These are phyloP conservation scores for Pythium folliculosum DNA, from an alignment of 352 stramenopile genomes.

Conservation along the genomic window DNA sequence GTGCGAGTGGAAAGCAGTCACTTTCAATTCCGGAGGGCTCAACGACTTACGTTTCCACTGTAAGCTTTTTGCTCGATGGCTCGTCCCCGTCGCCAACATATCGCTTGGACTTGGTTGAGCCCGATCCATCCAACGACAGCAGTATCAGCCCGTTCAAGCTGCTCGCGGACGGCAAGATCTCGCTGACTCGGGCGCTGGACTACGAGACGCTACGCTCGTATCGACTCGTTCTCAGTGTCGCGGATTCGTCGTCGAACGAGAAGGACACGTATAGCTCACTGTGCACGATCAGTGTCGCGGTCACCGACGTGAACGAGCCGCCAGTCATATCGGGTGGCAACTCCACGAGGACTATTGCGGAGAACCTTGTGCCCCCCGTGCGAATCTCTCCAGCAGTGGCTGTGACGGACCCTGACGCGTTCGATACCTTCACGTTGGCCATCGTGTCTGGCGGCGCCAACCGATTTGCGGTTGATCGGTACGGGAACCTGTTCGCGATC, in stretches of 20 bases:
- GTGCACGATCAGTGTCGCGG: conserved; percentile 45
- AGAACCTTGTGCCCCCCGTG: conserved; percentile 42
- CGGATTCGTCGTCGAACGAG: conserved; percentile 23
- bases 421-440: conserved; percentile 43
- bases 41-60: conserved; percentile 31
- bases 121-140: not conserved
- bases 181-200: conserved; percentile 30
- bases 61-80: conserved; percentile 38
- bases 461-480: conserved; percentile 45
- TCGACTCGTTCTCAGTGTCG: conserved; percentile 30
- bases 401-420: conserved; percentile 44
- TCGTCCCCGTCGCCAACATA: conserved; percentile 20
- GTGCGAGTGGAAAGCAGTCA: conserved; percentile 35
- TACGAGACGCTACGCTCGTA: conserved; percentile 33
- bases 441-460: conserved; percentile 38
- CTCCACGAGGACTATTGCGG: conserved; percentile 32
- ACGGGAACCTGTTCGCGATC: conserved; percentile 41
- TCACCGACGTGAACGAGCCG: conserved; percentile 57
- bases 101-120: conserved; percentile 16
- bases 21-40: conserved; percentile 41
- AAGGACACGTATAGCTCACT: conserved; percentile 16
- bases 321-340: conserved; percentile 33
- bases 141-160: conserved; percentile 29
- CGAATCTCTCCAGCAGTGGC: conserved; percentile 32
- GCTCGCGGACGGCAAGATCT: conserved; percentile 21